Percentiles rank a stretch among this genome's conserved stretches.
These are phyloP conservation scores for Apophysomyces elegans DNA, from an alignment of 371 early-diverging fungal genomes.

Conservation along the genomic window DNA sequence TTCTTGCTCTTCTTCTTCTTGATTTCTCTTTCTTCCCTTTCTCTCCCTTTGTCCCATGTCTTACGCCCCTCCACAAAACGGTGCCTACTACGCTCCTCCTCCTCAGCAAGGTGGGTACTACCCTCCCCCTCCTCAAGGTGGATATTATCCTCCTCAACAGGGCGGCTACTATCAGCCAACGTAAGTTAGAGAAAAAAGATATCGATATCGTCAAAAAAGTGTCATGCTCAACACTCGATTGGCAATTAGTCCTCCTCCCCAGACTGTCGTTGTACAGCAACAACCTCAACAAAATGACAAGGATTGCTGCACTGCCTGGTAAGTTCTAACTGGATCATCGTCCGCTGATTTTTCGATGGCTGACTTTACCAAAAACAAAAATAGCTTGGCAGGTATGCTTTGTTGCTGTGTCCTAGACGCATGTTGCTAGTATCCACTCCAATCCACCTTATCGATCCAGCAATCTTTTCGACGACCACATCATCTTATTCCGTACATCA, in stretches of 20 bases:
- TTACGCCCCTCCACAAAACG: constrained; percentile 8
- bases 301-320: constrained; percentile 21
- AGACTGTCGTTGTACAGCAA: constrained; percentile 17
- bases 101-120: constrained; percentile 15
- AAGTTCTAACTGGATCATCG: background rate
- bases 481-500: constrained; percentile 2
- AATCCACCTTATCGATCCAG: background rate
- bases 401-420: constrained; percentile 20
- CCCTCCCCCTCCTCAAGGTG: constrained; percentile 10
- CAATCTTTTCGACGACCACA: background rate
- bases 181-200: background rate
- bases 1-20: background rate
- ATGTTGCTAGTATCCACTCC: constrained; percentile 14
- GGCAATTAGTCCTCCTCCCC: constrained; percentile 12
- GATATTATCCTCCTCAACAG: constrained; percentile 18
- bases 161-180: constrained; percentile 16
- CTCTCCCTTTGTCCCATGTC: constrained; percentile 1
- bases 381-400: constrained; percentile 16
- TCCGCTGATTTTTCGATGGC: background rate
- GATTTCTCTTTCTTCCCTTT: background rate
- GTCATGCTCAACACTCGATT: no score
- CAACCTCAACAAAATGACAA: constrained; percentile 7
- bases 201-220: background rate
- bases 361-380: background rate
- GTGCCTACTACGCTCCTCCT: constrained; percentile 2